Base-by-base conservation (phyloP, 2,329 filamentous ascomycete species). In the Diaporthe eres region DNA sequence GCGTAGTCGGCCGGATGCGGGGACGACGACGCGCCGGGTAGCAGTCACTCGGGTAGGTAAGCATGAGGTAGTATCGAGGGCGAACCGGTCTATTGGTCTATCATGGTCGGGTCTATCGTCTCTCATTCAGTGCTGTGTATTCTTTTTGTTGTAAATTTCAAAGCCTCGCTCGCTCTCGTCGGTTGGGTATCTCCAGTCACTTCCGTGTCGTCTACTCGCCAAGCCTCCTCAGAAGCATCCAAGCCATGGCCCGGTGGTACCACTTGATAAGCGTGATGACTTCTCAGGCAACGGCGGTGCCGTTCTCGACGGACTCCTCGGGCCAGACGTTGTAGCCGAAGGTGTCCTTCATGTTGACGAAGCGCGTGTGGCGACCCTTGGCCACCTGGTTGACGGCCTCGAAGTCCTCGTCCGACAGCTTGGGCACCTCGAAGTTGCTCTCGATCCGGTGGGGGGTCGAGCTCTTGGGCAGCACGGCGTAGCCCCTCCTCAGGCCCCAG, bases 271-370 rank as follows among this genome's bases (percentile, higher is more conserved):
- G 44, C 25, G 2, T 42, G 13, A 61, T 22, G 31, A 22, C 57
- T n/a, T 58, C 31, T 75, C 47, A 75, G 55, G 73, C 75, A 28
- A 49, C 74, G 31, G 75, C 44, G n/a, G 70, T 77, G 19, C 76
- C 74, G 39, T 70, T 57, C 63, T 75, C 70, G 5, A n/a, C 22
- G n/a, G 75, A 75, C 85, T 92, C 90, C 80, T 92, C 89, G 0
- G 91, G 88, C 91, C 91, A 93, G 68, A 94, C 89, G 79, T 95
- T 88, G 82, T 93, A 94, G 9, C 93, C 93, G 83, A 95, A 95
- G 1, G 92, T 94, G 78, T 94, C 93, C 88, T 94, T 95, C 93
- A 95, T 95, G 86, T 95, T 94, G 76, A 95, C 93, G 81, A 95
- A 95, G 51, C 93, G 90, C 37, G 89, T 90, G 83, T 94, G 91